Base-by-base conservation (phyloP, 139 green algal genomes). In the Haematococcus lacustris region DNA sequence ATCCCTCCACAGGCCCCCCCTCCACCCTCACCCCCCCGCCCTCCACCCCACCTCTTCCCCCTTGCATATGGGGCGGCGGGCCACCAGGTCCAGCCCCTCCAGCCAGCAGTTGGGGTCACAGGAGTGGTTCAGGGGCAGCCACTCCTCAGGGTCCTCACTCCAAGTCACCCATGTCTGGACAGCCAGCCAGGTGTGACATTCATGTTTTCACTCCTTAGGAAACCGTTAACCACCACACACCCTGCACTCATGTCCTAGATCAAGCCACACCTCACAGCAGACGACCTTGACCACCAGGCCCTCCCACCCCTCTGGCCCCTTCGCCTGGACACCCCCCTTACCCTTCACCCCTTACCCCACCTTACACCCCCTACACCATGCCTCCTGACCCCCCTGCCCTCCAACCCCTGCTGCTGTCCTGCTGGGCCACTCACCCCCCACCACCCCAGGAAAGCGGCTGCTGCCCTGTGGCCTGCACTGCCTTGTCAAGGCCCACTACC, bases 101-200 rank as follows among this genome's bases (percentile, higher is more conserved):
- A 77, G 65, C 76, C 70, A 76, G 17, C 39, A 51, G 51, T 76
- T 81, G 33, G 76, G 76, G 57, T 81, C 71, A 43, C 76, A 81
- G 35, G 35, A 67, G 70, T 81, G 76, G 50, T 81, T 75, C 25
- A 81, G 32, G 3, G 76, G 76, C 34, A 60, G 25, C 70, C 71
- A 81, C 2, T 51, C 40, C 28, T 71, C 35, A n/a, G 76, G 76
- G 68, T 81, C 71, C 21, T 74, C 57, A 25, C 51, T 51, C 70
- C 76, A 75, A 4, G 71, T 81, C 25, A 81, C 53, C 33, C 50
- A 81, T 17, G 74, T 30, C 70, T 77, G 68, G 38, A 65, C 9
- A 9, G 17, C 17, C 43, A 53, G 9, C 32, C 25, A 32, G n/a
- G 3, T 39, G 3, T n/a, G 3, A 13, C 32, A 39, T 32, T 21